phyloP scores from a whole-genome alignment of 2,329 filamentous ascomycete genomes.

The Emergomyces orientalis region DNA sequence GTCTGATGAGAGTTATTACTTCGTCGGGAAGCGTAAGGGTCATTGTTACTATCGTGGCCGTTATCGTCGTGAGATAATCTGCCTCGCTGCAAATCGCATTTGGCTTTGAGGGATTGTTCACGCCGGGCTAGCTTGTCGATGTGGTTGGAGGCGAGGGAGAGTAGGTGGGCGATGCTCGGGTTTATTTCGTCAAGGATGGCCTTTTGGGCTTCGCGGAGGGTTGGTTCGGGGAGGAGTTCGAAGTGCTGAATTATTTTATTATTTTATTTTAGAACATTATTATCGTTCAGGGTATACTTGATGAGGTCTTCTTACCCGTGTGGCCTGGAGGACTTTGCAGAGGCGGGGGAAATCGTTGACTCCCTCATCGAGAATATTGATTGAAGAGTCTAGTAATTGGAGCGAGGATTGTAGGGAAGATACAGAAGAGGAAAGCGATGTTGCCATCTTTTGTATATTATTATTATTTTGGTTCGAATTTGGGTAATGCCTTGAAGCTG shows the following conservation, averaged over 20 bases:
- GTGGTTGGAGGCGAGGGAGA: constrained; percentile 72
- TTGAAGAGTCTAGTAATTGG: constrained; percentile 53
- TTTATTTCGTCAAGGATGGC: constrained; percentile 80
- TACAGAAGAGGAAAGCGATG: constrained; percentile 51
- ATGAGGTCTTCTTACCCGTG: constrained; percentile 39
- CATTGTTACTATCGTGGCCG: constrained; percentile 16
- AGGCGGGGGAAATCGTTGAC: constrained; percentile 56
- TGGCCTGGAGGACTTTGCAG: constrained; percentile 54
- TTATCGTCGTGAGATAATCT: constrained; percentile 40
- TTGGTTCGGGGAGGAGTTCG: constrained; percentile 79
- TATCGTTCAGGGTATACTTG: not conserved
- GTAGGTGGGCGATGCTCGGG: constrained; percentile 71
- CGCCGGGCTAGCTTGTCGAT: constrained; percentile 73
- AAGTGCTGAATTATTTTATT: constrained; percentile 57
- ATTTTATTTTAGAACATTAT: not conserved
- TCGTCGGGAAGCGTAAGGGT: constrained; percentile 18
- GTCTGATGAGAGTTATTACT: constrained; percentile 3
- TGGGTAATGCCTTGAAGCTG: not conserved
- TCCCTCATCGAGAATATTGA: constrained; percentile 52
- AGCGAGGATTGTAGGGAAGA: constrained; percentile 52
- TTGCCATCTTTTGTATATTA: constrained; percentile 25
- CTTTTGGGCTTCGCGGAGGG: constrained; percentile 70
- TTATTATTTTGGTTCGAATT: not conserved
- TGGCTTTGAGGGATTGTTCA: constrained; percentile 73
- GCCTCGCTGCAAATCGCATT: constrained; percentile 74